Percentiles rank a stretch among this genome's conserved stretches.
Conservation (phyloP, 192 early-diverging fungal genomes). For the Entomortierella chlamydospora region DNA sequence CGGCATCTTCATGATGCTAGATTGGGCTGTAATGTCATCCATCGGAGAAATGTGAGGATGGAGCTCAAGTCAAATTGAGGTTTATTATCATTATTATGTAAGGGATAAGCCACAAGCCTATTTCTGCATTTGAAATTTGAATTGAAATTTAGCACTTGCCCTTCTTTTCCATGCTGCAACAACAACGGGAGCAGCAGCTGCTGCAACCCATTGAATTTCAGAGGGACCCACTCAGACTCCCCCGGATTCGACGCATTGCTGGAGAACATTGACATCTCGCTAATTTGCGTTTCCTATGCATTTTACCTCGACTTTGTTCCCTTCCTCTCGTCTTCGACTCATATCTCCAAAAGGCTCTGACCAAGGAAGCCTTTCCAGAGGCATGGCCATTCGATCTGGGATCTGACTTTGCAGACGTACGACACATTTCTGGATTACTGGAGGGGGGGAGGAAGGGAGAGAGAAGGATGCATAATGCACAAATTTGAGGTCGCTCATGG, state of each 20-base stretch:
- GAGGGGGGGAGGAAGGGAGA: no score
- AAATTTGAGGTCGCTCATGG: neutral
- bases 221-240: neutral
- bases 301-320: constrained; percentile 1
- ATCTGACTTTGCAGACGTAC: neutral
- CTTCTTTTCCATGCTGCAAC: no score
- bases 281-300: neutral
- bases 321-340: neutral
- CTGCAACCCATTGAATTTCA: no score
- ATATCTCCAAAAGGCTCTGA: neutral
- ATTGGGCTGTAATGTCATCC: neutral
- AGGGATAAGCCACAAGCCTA: no score
- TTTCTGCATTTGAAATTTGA: no score
- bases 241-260: neutral
- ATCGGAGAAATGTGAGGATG: no score
- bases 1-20: constrained; percentile 1
- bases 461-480: neutral
- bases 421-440: neutral
- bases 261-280: neutral
- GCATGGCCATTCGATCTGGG: neutral
- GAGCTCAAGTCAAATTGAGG: no score
- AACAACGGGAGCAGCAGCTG: no score
- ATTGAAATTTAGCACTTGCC: no score
- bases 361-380: constrained; percentile 1
- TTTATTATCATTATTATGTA: no score